Base-by-base conservation (phyloP, 306 rosid species). In the Prunus fruticosa region DNA sequence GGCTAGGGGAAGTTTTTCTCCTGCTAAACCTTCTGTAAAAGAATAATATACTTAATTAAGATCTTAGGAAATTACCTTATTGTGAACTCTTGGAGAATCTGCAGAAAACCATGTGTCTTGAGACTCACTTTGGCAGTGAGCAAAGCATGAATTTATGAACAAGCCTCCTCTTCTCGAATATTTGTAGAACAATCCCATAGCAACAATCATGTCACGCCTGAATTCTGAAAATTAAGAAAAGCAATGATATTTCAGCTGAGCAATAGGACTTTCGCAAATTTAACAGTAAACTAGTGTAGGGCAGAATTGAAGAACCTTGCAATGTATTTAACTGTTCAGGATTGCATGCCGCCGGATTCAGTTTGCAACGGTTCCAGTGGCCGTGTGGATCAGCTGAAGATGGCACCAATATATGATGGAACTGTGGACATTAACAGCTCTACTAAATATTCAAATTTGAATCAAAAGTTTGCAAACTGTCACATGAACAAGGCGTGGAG, bases 111-210 rank as follows among this genome's bases (percentile, higher is more conserved):
- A 96, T 43, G 98, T 96, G 22, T 96, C 97, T 76, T 87, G 93
- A 4, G 74, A 85, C 83, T 96, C 99, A 73, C 98, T 92, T 85
- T 96, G 99, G 90, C 99, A 96, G 74, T 96, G 99, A 74, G 98
- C 97, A 81, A 96, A 96, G 75, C 99, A 96, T 60, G 99, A 92
- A 69, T 96, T 96, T 58, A 96, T 86, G 83, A 77, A 91, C 93
- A 88, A 83, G 64, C 98, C 99, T 28, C 88, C 99, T 74, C 89
- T 82, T 71, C 56, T 64, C n/a, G 98, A 91, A 77, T 79, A 67
- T 46, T 83, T 58, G 79, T 46, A 64, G 83, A 88, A 89, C 18
- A 79, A 73, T 76, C 73, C 78, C 78, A 92, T 76, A 49, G 89
- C 76, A 25, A 79, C 81, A 76, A 93, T 85, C 97, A 96, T 91